phyloP scores from a whole-genome alignment of 2,329 filamentous ascomycete species.

The Tolypocladium sp. region DNA sequence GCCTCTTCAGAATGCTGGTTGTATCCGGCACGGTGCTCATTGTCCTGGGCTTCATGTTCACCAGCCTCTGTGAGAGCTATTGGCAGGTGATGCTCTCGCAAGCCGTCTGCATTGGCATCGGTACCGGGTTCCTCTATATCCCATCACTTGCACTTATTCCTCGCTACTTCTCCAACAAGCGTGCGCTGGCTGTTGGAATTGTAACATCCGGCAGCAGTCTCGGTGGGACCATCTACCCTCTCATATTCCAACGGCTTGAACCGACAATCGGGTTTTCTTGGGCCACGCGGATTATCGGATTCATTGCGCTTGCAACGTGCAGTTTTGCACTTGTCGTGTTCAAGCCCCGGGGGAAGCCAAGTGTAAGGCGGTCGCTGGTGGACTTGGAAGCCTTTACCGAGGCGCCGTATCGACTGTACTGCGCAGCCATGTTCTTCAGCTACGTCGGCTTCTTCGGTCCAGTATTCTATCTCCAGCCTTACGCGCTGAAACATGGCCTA shows the following conservation, averaged over 20 bases:
- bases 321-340: slow-evolving; percentile 18
- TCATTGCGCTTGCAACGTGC: slow-evolving; percentile 21
- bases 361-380: neutral
- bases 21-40: slow-evolving; percentile 21
- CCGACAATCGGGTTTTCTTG: slow-evolving; percentile 22
- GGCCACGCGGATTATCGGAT: slow-evolving; percentile 24
- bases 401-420: slow-evolving; percentile 20
- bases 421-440: slow-evolving; percentile 21
- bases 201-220: slow-evolving; percentile 30
- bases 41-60: slow-evolving; percentile 28
- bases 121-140: slow-evolving; percentile 27
- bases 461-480: slow-evolving; percentile 36
- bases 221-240: slow-evolving; percentile 27
- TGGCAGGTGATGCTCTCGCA: slow-evolving; percentile 33
- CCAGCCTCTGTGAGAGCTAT: slow-evolving; percentile 25
- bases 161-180: slow-evolving; percentile 22
- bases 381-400: slow-evolving; percentile 10
- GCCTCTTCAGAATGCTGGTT: slow-evolving; percentile 22
- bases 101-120: slow-evolving; percentile 31
- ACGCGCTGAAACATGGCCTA: slow-evolving; percentile 24
- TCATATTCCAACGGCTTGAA: slow-evolving; percentile 23
- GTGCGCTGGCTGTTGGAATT: slow-evolving; percentile 32
- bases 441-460: slow-evolving; percentile 27
- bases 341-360: slow-evolving; percentile 11
- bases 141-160: slow-evolving; percentile 29